Evolutionary conservation across 2,329 filamentous ascomycete species (phyloP).

Genomic region (Ramularia collo-cygni): DNA sequence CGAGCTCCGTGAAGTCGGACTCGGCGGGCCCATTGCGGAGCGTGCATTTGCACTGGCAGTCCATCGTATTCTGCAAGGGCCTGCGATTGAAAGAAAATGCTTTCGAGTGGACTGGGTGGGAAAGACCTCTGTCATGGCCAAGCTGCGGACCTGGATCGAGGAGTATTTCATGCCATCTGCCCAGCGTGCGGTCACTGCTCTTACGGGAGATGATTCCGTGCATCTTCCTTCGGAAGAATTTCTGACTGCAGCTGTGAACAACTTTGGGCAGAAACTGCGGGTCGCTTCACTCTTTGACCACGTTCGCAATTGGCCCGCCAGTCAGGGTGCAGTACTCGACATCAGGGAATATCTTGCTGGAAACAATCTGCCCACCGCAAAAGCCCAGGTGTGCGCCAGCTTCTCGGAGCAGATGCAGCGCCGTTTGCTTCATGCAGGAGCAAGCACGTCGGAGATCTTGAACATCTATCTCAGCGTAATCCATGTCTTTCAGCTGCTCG

Average conservation of each 20-base stretch:
- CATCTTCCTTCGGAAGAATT: conserved; percentile 46
- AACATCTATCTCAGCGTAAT: conserved; percentile 76
- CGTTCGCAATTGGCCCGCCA: conserved; percentile 66
- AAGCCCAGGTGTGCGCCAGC: conserved; percentile 61
- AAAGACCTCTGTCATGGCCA: conserved; percentile 50
- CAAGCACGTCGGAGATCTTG: conserved; percentile 68
- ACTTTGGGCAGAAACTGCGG: conserved; percentile 57
- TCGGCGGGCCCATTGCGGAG: conserved; percentile 63
- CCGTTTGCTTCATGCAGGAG: conserved; percentile 65
- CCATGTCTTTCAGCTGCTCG: conserved; percentile 65
- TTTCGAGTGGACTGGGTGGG: conserved; percentile 53
- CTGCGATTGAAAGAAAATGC: conserved; percentile 53
- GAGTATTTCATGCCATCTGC: conserved; percentile 59
- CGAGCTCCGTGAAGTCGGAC: conserved; percentile 53
- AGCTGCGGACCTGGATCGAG: conserved; percentile 61
- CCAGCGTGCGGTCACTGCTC: conserved; percentile 41
- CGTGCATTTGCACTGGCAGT: conserved; percentile 66
- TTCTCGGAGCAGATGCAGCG: conserved; percentile 61
- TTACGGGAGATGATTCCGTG: conserved; percentile 18
- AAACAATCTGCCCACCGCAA: conserved; percentile 60
- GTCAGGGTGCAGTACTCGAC: conserved; percentile 65
- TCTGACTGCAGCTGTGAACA: conserved; percentile 62
- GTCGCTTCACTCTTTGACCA: conserved; percentile 73
- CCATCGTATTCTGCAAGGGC: conserved; percentile 57
- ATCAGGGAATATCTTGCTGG: conserved; percentile 55